A percentile compares a stretch with the other conserved stretches of the same genome.
Evolutionary conservation across 148 eudicot species (phyloP).

Genomic region (Camellia granthamiana): DNA sequence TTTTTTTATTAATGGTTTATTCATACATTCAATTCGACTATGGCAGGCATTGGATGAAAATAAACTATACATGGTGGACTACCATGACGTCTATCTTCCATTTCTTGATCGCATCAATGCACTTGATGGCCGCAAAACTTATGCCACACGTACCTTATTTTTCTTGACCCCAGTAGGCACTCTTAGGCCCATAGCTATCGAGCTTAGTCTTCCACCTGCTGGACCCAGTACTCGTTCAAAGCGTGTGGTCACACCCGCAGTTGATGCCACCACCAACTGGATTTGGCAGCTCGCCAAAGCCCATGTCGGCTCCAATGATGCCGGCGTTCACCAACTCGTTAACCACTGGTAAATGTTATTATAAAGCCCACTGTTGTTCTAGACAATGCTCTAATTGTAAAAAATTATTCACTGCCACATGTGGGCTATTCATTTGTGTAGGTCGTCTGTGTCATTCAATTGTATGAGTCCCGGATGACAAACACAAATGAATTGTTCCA

Average conservation of each 20-base stretch:
- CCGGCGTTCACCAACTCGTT: slow-evolving; percentile 45
- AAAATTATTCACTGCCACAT: no score
- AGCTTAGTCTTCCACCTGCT: slow-evolving; percentile 67
- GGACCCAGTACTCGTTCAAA: slow-evolving; percentile 34
- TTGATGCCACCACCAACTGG: slow-evolving; percentile 78
- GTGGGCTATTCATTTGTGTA: no score
- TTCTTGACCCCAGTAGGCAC: slow-evolving; percentile 69
- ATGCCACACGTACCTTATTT: slow-evolving; percentile 77
- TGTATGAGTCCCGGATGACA: no score
- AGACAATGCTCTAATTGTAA: no score
- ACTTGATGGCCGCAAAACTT: slow-evolving; percentile 74
- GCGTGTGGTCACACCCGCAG: slow-evolving; percentile 43
- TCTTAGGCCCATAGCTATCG: slow-evolving; percentile 83
- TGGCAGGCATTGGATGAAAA: slow-evolving; percentile 74
- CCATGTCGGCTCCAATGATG: slow-evolving; percentile 89
- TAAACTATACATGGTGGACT: slow-evolving; percentile 67
- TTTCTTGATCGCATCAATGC: slow-evolving; percentile 74
- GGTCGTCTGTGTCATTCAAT: no score
- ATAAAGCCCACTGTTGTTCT: no score
- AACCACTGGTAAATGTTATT: slow-evolving; percentile 42
- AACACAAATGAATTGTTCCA: no score
- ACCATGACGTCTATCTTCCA: slow-evolving; percentile 78
- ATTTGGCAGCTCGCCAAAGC: slow-evolving; percentile 85
- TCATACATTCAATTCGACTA: no score
- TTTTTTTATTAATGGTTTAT: no score